Percentiles rank a stretch among this genome's conserved stretches.
Evolutionary conservation across 306 rosid genomes (phyloP).

Genomic region (Fragaria ananassa): DNA sequence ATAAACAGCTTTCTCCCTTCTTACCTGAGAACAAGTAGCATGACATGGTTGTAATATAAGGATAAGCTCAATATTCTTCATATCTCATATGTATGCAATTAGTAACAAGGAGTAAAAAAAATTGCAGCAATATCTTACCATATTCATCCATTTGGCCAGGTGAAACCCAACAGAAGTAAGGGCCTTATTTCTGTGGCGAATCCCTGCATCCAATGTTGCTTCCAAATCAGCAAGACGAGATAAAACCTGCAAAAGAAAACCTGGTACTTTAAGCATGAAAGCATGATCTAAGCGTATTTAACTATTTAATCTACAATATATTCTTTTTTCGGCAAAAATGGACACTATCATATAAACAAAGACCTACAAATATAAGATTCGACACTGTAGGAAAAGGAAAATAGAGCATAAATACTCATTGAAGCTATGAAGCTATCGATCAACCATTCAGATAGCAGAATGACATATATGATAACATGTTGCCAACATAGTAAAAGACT

Average conservation of each 20-base stretch:
- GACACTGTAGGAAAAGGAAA: neutral
- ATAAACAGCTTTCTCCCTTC: constrained; percentile 96
- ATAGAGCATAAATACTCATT: neutral
- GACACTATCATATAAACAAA: neutral
- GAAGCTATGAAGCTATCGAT: constrained; percentile 1
- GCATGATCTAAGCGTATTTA: neutral
- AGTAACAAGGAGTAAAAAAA: constrained; percentile 19
- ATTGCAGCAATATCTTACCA: constrained; percentile 50
- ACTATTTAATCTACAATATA: neutral
- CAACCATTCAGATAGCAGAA: neutral
- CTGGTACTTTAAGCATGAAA: neutral
- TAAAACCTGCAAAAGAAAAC: constrained; percentile 55
- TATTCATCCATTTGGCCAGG: constrained; percentile 79
- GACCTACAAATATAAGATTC: constrained; percentile 8
- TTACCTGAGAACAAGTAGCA: constrained; percentile 63
- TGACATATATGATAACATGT: neutral
- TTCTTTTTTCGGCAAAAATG: neutral
- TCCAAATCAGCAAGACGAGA: constrained; percentile 89
- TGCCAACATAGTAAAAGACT: constrained; percentile 6
- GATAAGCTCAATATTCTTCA: constrained; percentile 12
- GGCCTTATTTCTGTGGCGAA: constrained; percentile 86
- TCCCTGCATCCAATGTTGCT: constrained; percentile 87
- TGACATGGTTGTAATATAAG: constrained; percentile 28
- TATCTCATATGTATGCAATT: constrained; percentile 18
- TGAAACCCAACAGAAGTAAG: constrained; percentile 68